Evolutionary conservation across 129 eudicot genomes (phyloP).

Genomic region (Heracleum sosnowskyi): DNA sequence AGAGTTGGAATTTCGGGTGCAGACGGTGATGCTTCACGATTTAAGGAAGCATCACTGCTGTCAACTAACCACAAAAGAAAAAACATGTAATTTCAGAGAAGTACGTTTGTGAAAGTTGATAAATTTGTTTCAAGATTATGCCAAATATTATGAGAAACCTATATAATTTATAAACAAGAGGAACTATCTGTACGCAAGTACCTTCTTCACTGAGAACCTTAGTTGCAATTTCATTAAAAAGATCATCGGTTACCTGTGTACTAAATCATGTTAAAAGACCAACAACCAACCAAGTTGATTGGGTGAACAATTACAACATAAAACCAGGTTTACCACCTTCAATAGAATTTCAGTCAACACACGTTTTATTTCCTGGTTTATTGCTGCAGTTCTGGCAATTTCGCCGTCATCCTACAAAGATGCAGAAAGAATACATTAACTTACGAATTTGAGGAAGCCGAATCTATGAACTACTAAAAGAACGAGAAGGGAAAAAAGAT

Average conservation of each 20-base stretch:
- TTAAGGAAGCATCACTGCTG: slow-evolving; percentile 25
- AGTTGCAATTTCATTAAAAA: slow-evolving; percentile 93
- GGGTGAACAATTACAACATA: not conserved
- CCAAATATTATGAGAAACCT: not conserved
- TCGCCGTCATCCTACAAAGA: slow-evolving; percentile 66
- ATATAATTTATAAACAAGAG: not conserved
- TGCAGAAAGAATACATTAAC: not conserved
- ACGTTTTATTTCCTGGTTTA: slow-evolving; percentile 91
- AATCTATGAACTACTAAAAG: not conserved
- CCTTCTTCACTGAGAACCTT: slow-evolving; percentile 86
- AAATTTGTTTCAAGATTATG: not conserved
- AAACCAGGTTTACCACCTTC: slow-evolving; percentile 44
- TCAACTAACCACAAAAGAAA: slow-evolving; percentile 26
- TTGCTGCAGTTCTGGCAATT: slow-evolving; percentile 86
- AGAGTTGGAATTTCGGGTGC: slow-evolving; percentile 41
- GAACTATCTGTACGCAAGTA: slow-evolving; percentile 14
- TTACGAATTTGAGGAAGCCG: not conserved
- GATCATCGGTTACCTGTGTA: slow-evolving; percentile 91
- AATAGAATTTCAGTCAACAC: slow-evolving; percentile 83
- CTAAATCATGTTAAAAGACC: not conserved
- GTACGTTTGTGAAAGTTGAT: not conserved
- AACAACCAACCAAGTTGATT: not conserved
- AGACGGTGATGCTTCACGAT: slow-evolving; percentile 23
- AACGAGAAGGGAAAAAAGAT: not conserved
- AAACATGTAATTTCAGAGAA: slow-evolving; percentile 10